Base-by-base conservation (phyloP, 1,139 yeast genomes). In the Kazachstania sp. region DNA sequence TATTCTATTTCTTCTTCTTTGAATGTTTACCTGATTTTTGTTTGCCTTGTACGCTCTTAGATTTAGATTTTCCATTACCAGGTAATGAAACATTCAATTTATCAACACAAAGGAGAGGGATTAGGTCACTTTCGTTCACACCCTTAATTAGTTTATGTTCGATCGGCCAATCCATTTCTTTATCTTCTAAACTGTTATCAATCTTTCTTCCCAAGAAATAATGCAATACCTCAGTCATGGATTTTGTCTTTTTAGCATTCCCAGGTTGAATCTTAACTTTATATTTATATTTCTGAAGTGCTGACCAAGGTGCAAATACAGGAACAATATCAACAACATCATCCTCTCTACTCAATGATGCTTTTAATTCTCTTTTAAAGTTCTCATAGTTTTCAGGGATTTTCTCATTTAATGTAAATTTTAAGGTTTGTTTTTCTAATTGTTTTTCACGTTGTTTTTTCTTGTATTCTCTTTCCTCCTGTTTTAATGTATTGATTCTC, bases 211-310 rank as follows among this genome's bases (percentile, higher is more conserved):
- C 71, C 41, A 73, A 68, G 59, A 88, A 80, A 55, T 75, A 75
- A 52, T 78, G 74, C 46, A 88, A 57, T 1, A 79, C 72, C 51
- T 88, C 96, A 49, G 75, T 75, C 36, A 87, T 72, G 0, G 94
- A 82, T 61, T 92, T 92, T 2, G 97, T 95, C 65, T 90, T 92
- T 65, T 94, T 92, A 28, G 83, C 81, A 39, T 76, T 72, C 0
- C 99, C 99, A 0, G 95, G 94, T 55, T 81, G 87, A 38, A 92
- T 68, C 65, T 92, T 90, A 37, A 86, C 83, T 63, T 87, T 88
- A 68, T 85, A 88, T 63, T 86, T 83, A 67, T 75, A 78, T 63
- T 83, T 83, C 51, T 72, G 75, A 56, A 92, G 67, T 0, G 97
- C 75, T 12, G 77, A 68, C 95, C 97, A 94, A 1, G 98, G 98